Evolutionary conservation across 1,284 basidiomycete species (phyloP).

Genomic region (Porogramme epimiltina): DNA sequence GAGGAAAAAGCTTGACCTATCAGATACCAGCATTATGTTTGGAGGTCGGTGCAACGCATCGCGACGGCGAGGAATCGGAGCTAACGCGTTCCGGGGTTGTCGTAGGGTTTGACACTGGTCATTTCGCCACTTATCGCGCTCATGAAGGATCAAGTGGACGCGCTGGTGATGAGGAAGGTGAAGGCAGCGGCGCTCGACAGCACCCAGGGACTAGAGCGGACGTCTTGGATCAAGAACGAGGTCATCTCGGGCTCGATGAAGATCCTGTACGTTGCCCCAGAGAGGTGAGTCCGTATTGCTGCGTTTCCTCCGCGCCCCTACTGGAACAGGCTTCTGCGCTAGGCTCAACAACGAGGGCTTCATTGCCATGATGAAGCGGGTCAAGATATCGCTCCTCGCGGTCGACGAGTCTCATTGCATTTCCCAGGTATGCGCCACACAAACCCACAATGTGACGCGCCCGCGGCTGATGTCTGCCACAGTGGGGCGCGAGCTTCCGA

Average conservation of each 20-base stretch:
- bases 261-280: slow-evolving; percentile 93
- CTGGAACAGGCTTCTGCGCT: slow-evolving; percentile 44
- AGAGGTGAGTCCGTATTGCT: slow-evolving; percentile 49
- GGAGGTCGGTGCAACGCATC: slow-evolving; percentile 24
- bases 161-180: slow-evolving; percentile 68
- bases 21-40: slow-evolving; percentile 68
- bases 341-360: slow-evolving; percentile 63
- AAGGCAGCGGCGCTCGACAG: slow-evolving; percentile 68
- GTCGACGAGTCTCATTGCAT: slow-evolving; percentile 98
- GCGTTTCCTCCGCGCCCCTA: neutral
- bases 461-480: neutral
- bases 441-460: neutral
- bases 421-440: slow-evolving; percentile 35
- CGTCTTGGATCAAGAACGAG: slow-evolving; percentile 46
- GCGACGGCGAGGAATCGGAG: neutral
- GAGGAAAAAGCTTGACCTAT: slow-evolving; percentile 51
- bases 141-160: slow-evolving; percentile 91
- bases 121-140: slow-evolving; percentile 82
- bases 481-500: slow-evolving; percentile 65
- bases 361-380: slow-evolving; percentile 69
- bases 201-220: slow-evolving; percentile 68
- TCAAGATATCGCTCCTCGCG: slow-evolving; percentile 75
- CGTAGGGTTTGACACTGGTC: slow-evolving; percentile 65
- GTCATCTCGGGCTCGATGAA: slow-evolving; percentile 43
- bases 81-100: slow-evolving; percentile 23